Conservation (phyloP, 495 filamentous ascomycete species). For the Talaromyces stipitatus region DNA sequence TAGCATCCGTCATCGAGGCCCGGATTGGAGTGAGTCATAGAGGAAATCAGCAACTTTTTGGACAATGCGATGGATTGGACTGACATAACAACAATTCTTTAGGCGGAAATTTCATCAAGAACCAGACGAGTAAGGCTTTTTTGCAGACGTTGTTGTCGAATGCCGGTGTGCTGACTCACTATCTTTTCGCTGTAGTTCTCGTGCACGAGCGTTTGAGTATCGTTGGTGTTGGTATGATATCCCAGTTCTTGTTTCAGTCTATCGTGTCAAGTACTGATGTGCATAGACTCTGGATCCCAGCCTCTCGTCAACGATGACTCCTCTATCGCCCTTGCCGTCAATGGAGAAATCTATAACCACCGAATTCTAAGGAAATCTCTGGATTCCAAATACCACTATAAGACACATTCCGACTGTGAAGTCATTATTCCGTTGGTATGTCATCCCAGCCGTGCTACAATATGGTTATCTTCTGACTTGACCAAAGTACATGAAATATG, state of each 20-base stretch:
- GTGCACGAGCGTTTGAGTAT: slow-evolving; percentile 96
- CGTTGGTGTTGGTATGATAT: slow-evolving; percentile 82
- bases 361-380: slow-evolving; percentile 79
- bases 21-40: slow-evolving; percentile 89
- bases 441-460: slow-evolving; percentile 1
- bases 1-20: slow-evolving; percentile 91
- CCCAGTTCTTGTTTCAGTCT: slow-evolving; percentile 5
- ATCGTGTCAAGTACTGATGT: slow-evolving; percentile 12
- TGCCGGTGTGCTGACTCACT: slow-evolving; percentile 17
- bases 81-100: slow-evolving; percentile 1
- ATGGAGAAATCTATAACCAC: slow-evolving; percentile 99
- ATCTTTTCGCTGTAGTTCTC: slow-evolving; percentile 57
- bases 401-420: slow-evolving; percentile 97
- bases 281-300: slow-evolving; percentile 83
- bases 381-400: slow-evolving; percentile 79
- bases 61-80: neutral
- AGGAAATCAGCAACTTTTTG: neutral
- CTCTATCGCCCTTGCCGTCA: slow-evolving; percentile 86
- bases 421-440: slow-evolving; percentile 94
- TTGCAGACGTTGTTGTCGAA: neutral
- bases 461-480: neutral
- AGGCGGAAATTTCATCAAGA: slow-evolving; percentile 85
- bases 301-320: slow-evolving; percentile 88
- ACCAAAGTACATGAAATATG: slow-evolving; percentile 80
- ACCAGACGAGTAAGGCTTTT: slow-evolving; percentile 71